A percentile compares a stretch with the other conserved stretches of the same genome.
Conservation (phyloP, 768 basidiomycete species). For the Xerocomellus amylosporus region DNA sequence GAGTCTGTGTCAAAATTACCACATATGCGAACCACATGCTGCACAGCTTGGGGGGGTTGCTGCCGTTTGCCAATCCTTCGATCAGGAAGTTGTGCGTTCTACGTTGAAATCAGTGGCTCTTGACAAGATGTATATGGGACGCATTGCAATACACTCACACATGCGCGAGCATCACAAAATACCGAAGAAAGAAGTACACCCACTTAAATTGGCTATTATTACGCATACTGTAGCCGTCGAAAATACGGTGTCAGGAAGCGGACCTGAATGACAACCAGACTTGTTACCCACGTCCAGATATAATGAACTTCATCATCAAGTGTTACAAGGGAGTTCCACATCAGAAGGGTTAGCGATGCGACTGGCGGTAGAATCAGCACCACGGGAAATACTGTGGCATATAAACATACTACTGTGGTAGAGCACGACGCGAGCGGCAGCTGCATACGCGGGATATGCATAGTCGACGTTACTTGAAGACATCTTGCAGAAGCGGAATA, state of each 20-base stretch:
- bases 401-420: slow-evolving; percentile 10
- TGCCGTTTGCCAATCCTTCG: slow-evolving; percentile 7
- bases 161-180: slow-evolving; percentile 18
- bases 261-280: background rate
- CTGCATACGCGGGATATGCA: background rate
- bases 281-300: slow-evolving; percentile 23
- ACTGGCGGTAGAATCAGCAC: slow-evolving; percentile 11
- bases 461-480: background rate
- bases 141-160: slow-evolving; percentile 13
- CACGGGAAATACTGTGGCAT: too few species aligned
- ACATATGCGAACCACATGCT: slow-evolving; percentile 11
- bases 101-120: background rate
- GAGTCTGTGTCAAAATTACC: background rate
- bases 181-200: slow-evolving; percentile 31
- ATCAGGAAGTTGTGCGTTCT: slow-evolving; percentile 19
- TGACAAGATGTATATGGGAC: background rate
- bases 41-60: slow-evolving; percentile 8
- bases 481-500: background rate
- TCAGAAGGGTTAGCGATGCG: slow-evolving; percentile 9
- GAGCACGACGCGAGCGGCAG: slow-evolving; percentile 5
- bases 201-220: slow-evolving; percentile 27
- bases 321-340: slow-evolving; percentile 13
- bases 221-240: slow-evolving; percentile 19
- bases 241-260: background rate
- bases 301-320: slow-evolving; percentile 19